Conservation (phyloP, 768 basidiomycete genomes). For the Rhodotorula graminis region DNA sequence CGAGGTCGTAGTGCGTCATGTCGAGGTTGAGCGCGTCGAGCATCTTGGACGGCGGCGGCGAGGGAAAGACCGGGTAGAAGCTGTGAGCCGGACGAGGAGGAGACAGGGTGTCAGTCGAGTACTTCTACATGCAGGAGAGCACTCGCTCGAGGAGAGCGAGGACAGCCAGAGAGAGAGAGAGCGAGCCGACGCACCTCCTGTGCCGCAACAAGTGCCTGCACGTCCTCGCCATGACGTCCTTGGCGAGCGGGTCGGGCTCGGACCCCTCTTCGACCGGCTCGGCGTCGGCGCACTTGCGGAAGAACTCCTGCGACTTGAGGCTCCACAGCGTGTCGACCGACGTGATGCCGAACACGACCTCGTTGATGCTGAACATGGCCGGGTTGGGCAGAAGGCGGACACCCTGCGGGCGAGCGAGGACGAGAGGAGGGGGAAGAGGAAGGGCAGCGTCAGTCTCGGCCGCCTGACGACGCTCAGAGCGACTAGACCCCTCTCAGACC, state of each 20-base stretch:
- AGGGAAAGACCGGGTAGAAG: conserved; percentile 92
- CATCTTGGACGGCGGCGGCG: conserved; percentile 66
- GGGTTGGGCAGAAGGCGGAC: conserved; percentile 83
- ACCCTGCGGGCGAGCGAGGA: conserved; percentile 52
- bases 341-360: conserved; percentile 68
- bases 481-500: too few species aligned
- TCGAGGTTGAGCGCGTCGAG: conserved; percentile 66
- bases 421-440: too few species aligned
- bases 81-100: conserved; percentile 49
- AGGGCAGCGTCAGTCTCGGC: too few species aligned
- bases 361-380: conserved; percentile 75
- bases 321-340: conserved; percentile 87
- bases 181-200: conserved; percentile 58
- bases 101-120: neutral
- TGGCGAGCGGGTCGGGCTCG: conserved; percentile 24
- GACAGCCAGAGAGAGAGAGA: neutral
- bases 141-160: neutral
- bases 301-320: conserved; percentile 73
- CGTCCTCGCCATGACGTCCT: conserved; percentile 72
- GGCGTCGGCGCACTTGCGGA: conserved; percentile 44
- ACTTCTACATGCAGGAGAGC: too few species aligned
- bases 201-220: conserved; percentile 80
- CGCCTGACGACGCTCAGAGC: too few species aligned
- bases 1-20: conserved; percentile 64
- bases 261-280: conserved; percentile 50